Evolutionary conservation across 768 basidiomycete species (phyloP), one percentile per base, ranked within the genome.

Genomic region (Symmetrospora coprosmae): DNA sequence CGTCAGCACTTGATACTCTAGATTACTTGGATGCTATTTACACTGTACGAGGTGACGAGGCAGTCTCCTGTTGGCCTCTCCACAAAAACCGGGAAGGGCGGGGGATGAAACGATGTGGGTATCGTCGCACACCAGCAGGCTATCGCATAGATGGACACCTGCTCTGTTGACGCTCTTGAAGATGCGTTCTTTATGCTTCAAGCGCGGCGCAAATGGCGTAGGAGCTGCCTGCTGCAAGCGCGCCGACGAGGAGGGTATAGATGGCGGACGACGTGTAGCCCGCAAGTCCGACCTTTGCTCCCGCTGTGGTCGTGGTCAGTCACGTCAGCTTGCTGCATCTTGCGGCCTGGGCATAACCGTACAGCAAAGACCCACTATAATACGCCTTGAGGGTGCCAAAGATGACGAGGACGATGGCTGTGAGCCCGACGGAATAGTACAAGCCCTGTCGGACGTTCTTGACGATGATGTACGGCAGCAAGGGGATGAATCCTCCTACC

Each of bases 401-500:
- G 53, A 91, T 71, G 65, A 99, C 78, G 11, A 99, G 78, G 13
- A 92, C 79, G 56, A 87, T 66, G 2, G 87, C 87, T 4, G 92
- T 99, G 55, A 94, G 72, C 62, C 87, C 70, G 76, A 40, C 84
- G 79, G 75, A 76, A 59, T 72, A 68, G 61, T 73, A 72, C 28
- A 78, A 71, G 6, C 73, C 76, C 33, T 63, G 71, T 34, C 81
- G 78, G 8, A 88, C 89, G 13, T 72, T 72, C 2, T 80, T 72
- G 66, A 90, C 80, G 76, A 89, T 88, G 75, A 97, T 90, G 63
- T 70, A 70, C 0, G 69, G 68, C 6, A 50, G 31, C 34, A 99
- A 79, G 0, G 94, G 94, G 67, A 97, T 86, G 56, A 91, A 77
- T 30, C 94, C 94, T 43, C 94, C 94, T 55, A 92, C 51, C 64